phyloP scores from a whole-genome alignment of 2,329 filamentous ascomycete genomes.

The Beauveria sp. region DNA sequence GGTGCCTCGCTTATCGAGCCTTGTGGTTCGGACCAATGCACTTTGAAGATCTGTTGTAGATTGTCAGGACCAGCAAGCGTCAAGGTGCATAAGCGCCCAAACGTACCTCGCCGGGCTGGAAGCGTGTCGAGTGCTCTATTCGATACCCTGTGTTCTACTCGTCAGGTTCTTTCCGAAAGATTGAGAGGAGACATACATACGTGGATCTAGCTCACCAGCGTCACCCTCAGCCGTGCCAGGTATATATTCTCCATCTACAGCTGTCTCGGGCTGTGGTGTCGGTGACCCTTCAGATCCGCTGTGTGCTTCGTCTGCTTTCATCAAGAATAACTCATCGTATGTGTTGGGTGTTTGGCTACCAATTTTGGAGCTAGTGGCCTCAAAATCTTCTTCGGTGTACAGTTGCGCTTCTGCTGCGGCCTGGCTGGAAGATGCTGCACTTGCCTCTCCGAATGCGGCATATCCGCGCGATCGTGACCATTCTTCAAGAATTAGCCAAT shows the following conservation, averaged over 20 bases:
- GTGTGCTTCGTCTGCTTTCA: neutral
- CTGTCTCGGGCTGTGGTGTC: neutral
- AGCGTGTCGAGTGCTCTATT: conserved; percentile 31
- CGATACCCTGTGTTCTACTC: conserved; percentile 27
- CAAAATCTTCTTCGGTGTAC: neutral
- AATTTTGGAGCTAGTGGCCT: neutral
- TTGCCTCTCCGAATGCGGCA: neutral
- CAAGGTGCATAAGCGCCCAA: neutral
- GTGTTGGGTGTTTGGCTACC: neutral
- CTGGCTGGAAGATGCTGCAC: conserved; percentile 2
- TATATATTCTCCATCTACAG: conserved; percentile 3
- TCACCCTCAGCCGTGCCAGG: conserved; percentile 2
- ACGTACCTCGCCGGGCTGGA: conserved; percentile 34
- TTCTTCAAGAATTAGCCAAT: neutral
- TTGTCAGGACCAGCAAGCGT: neutral
- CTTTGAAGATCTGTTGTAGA: conserved; percentile 42
- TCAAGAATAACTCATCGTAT: neutral
- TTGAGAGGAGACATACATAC: conserved; percentile 20
- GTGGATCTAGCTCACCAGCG: conserved; percentile 26
- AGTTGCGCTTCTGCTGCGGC: neutral
- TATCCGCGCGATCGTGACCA: neutral
- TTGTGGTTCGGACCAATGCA: conserved; percentile 45
- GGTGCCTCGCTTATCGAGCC: conserved; percentile 28
- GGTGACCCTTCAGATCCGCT: conserved; percentile 6
- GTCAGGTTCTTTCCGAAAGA: neutral